phyloP scores from a whole-genome alignment of 495 filamentous ascomycete species.

The Lepraria neglecta region DNA sequence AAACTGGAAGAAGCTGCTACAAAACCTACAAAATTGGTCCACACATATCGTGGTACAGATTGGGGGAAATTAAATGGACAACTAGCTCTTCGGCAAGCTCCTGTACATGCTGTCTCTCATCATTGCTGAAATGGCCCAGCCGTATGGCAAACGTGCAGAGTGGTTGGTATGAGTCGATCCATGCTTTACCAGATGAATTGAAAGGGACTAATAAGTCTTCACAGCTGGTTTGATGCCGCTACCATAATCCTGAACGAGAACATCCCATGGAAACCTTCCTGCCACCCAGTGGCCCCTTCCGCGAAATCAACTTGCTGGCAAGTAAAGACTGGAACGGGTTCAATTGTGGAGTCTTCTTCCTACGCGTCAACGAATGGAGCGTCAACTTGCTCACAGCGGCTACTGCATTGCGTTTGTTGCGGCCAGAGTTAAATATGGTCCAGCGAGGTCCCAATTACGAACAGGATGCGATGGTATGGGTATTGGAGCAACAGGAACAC shows the following conservation, averaged over 20 bases:
- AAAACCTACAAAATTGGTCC: no score
- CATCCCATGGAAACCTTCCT: constrained; percentile 49
- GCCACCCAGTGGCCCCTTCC: constrained; percentile 39
- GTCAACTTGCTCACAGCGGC: constrained; percentile 43
- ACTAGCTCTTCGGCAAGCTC: constrained; percentile 38
- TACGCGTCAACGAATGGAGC: constrained; percentile 43
- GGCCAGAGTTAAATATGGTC: constrained; percentile 31
- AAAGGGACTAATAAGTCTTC: neutral
- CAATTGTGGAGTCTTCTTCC: constrained; percentile 50
- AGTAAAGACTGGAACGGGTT: constrained; percentile 50
- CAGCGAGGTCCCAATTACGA: neutral
- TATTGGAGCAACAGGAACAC: constrained; percentile 9
- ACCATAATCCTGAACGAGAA: constrained; percentile 35
- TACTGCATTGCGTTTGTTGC: constrained; percentile 40
- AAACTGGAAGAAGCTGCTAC: constrained; percentile 1
- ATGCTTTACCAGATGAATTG: neutral
- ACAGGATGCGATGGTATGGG: constrained; percentile 14
- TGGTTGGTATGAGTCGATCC: constrained; percentile 39
- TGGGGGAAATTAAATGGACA: neutral
- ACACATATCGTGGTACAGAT: neutral
- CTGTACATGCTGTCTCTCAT: constrained; percentile 39
- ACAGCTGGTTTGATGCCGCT: constrained; percentile 46
- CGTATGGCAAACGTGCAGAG: constrained; percentile 33
- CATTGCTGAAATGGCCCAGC: constrained; percentile 39
- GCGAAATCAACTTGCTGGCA: constrained; percentile 42